phyloP scores from a whole-genome alignment of 2,329 filamentous ascomycete species.

The Curvularia eragrostidis region DNA sequence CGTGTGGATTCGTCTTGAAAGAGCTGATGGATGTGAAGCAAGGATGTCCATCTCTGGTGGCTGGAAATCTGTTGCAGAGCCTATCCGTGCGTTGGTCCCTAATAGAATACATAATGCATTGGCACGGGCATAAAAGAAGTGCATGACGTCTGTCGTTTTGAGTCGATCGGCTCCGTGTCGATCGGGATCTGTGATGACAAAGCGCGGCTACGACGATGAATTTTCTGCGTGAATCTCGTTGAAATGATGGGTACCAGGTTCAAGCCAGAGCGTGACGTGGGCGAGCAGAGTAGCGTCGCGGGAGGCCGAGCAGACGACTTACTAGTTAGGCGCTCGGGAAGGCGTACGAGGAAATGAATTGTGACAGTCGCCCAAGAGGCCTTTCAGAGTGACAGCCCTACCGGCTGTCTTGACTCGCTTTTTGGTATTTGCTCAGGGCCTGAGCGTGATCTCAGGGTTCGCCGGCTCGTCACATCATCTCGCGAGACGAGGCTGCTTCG shows the following conservation, averaged over 20 bases:
- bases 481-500: neutral
- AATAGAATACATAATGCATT: slow-evolving; percentile 22
- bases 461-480: neutral
- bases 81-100: slow-evolving; percentile 15
- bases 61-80: slow-evolving; percentile 13
- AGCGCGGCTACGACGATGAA: neutral
- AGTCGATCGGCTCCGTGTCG: neutral
- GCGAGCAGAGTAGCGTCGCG: slow-evolving; percentile 1
- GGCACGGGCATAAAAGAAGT: slow-evolving; percentile 17
- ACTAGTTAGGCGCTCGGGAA: slow-evolving; percentile 4
- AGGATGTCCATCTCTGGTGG: slow-evolving; percentile 8
- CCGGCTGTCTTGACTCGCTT: neutral
- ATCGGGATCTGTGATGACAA: neutral
- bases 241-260: neutral
- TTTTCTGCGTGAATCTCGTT: neutral
- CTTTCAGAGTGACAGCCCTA: neutral
- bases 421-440: slow-evolving; percentile 8
- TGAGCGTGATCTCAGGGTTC: neutral
- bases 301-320: neutral
- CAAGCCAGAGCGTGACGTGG: neutral
- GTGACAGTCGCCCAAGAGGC: neutral
- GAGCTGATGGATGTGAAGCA: slow-evolving; percentile 11
- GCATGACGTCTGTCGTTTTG: slow-evolving; percentile 24
- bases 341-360: slow-evolving; percentile 5
- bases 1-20: slow-evolving; percentile 1